phyloP scores from a whole-genome alignment of 768 basidiomycete genomes.

The Russula brevipes region DNA sequence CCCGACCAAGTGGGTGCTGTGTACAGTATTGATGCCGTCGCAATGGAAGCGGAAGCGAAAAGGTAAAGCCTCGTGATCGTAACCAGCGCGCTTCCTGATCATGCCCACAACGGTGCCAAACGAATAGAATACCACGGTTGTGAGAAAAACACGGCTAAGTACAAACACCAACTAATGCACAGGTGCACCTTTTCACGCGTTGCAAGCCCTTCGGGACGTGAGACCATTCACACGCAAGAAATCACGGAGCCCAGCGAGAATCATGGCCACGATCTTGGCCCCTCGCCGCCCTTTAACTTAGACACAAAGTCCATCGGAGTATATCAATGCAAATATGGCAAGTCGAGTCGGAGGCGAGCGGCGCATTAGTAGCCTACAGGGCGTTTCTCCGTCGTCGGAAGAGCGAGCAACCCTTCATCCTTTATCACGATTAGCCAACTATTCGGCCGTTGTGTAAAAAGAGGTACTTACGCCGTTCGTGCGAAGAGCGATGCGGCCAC shows the following conservation, averaged over 20 bases:
- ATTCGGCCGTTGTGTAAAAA: neutral
- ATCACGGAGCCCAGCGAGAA: neutral
- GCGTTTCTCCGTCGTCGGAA: constrained; percentile 19
- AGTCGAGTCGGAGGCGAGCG: constrained; percentile 9
- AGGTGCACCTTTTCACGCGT: constrained; percentile 10
- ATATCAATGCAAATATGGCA: constrained; percentile 6
- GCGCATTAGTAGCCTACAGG: neutral
- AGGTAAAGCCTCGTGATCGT: constrained; percentile 20
- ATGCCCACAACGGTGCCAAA: neutral
- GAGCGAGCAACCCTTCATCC: constrained; percentile 12
- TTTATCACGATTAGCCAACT: constrained; percentile 6
- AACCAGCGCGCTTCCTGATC: neutral
- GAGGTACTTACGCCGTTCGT: constrained; percentile 12
- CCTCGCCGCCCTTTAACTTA: constrained; percentile 17
- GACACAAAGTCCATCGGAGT: constrained; percentile 12
- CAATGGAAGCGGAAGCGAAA: constrained; percentile 13
- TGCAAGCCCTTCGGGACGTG: neutral
- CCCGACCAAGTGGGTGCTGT: neutral
- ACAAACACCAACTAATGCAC: constrained; percentile 13
- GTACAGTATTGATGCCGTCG: neutral
- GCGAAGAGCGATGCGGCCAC: constrained; percentile 17
- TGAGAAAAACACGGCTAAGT: constrained; percentile 4
- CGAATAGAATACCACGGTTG: constrained; percentile 19
- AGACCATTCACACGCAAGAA: constrained; percentile 3
- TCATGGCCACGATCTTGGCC: neutral